phyloP scores from a whole-genome alignment of 441 rosid species.

The Rhodomyrtus psidioides region DNA sequence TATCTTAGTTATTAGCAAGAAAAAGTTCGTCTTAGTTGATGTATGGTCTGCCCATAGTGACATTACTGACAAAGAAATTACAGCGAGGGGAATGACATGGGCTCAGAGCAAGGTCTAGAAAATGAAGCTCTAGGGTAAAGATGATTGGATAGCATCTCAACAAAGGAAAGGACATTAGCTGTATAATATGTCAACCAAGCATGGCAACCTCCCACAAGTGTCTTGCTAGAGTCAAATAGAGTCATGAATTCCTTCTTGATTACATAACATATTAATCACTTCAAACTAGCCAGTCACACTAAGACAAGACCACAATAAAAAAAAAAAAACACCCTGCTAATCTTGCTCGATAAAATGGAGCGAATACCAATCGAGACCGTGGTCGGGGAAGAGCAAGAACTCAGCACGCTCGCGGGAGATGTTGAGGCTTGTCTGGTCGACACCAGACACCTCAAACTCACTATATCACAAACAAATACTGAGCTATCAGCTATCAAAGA shows the following conservation, averaged over 20 bases:
- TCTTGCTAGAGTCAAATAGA: not conserved
- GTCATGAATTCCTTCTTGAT: not conserved
- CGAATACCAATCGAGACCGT: no score
- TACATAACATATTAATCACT: not conserved
- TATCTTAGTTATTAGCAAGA: not conserved
- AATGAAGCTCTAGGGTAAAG: not conserved
- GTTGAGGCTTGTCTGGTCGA: no score
- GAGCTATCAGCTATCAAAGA: no score
- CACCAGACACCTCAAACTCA: no score
- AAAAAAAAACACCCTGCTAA: not conserved
- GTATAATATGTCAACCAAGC: not conserved
- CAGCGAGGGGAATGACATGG: not conserved
- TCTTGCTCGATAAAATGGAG: no score
- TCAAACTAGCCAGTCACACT: not conserved
- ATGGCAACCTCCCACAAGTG: not conserved
- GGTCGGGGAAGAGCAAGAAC: no score
- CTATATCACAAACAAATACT: no score
- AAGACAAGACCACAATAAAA: no score
- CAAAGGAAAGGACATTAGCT: not conserved
- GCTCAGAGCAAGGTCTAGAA: not conserved
- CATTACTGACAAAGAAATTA: not conserved
- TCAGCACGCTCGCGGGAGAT: no score
- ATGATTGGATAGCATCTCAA: not conserved
- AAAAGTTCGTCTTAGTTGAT: not conserved
- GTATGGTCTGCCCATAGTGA: not conserved